Base-by-base conservation (phyloP, 306 rosid genomes). In the Begonia peltatifolia region DNA sequence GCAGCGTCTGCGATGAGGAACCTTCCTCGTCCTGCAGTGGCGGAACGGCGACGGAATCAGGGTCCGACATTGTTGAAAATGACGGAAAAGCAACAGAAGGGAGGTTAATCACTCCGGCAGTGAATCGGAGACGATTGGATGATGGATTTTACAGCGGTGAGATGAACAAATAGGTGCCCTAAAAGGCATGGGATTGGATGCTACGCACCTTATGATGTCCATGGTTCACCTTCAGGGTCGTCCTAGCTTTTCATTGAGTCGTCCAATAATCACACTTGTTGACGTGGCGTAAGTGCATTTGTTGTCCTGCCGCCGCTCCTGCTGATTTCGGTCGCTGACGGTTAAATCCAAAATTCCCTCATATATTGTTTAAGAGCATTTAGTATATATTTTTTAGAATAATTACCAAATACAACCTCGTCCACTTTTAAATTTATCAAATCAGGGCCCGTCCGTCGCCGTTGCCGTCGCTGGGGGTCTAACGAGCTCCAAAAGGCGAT, bases 391-490 rank as follows among this genome's bases (percentile, higher is more conserved):
- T 1, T 20, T 20, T 20, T 20, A 20, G 23, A 3, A 3, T 20
- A 20, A 20, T 20, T 20, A 20, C 2, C 23, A 20, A 20, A 20
- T 20, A 20, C 23, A 20, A 20, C 23, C 23, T 20, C 2, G 0
- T 20, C 2, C 2, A 20, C 23, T 20, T 20, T 20, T 2, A 20
- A 20, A 20, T 3, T 20, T 20, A 20, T 20, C 35, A 54, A 69
- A 11, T 63, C 88, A 4, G 59, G 86, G 35, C 72, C 18, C 38
- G 4, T 60, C 76, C 17, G 76, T 68, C 0, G 79, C 58, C 0
- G 76, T 68, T 0, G 79, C 58, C 0, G 72, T 65, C 0, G 59
- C 50, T 0, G 62, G 76, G 64, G 50, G 43, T 56, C 71, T 8
- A 75, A 67, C 3, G 68, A 42, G 15, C 14, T 56, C 0, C 76